Evolutionary conservation across 2,329 filamentous ascomycete species (phyloP), one percentile per base, ranked within the genome.

Genomic region (Aspergillus ruber): DNA sequence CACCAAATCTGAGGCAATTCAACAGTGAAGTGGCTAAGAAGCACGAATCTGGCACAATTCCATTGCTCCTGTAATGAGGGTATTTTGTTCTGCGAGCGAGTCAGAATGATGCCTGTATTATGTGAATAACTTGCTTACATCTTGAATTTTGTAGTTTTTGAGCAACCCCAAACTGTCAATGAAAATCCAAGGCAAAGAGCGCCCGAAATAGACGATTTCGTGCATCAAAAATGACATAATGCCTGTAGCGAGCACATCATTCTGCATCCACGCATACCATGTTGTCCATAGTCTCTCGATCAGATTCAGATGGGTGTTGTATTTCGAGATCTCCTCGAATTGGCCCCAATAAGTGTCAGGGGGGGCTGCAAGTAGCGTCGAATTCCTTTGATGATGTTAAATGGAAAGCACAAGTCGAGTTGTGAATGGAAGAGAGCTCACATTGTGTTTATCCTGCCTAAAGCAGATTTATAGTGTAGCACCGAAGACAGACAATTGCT

Each of bases 211-310:
- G 62, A 98, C 81, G 36, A 83, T 47, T 72, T 98, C 93, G 76
- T 98, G 93, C 82, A 97, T 88, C 58, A 85, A 73, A 70, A 98
- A 98, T 62, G 90, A 95, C 87, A 97, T 86, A 75, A 98, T 93
- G 51, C 93, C 93, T 3, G 93, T 98, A 50, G 93, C 93, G 53
- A 98, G 83, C 46, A 87, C 85, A 73, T 98, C 93, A 69, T 98
- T 98, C 70, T 95, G 88, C 86, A 97, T 95, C 80, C 84, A 98
- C 13, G 91, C 81, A 70, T 98, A 98, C 91, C 90, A 97, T 36
- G 90, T 84, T 71, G 88, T 86, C 93, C 93, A 98, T 57, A 95
- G 77, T 65, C 85, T 84, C 78, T 98, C 93, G 63, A 84, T 75
- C 55, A 88, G 78, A 71, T 89, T 96, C 64, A 98, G 83, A 58